Evolutionary conservation across 139 green algal genomes (phyloP).

Genomic region (Chlamydomonas incerta): DNA sequence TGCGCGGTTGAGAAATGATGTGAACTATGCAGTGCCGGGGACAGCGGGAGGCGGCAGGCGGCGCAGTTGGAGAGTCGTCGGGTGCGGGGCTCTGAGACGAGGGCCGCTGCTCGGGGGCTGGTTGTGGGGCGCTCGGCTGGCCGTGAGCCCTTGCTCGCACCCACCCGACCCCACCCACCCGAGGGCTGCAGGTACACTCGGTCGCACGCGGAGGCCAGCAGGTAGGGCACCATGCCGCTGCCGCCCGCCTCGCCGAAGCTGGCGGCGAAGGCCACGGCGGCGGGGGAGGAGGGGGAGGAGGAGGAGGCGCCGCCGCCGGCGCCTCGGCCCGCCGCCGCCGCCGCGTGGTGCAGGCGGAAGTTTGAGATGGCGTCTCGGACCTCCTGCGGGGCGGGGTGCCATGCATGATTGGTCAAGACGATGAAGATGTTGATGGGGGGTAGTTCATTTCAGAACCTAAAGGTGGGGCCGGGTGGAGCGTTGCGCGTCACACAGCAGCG

Average conservation of each 20-base stretch:
- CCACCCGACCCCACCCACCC: neutral
- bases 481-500: too few relatives aligned
- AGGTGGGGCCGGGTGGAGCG: too few relatives aligned
- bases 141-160: neutral
- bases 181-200: conserved; percentile 65
- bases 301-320: neutral
- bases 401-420: too few relatives aligned
- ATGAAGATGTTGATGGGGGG: too few relatives aligned
- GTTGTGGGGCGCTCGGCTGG: too few relatives aligned
- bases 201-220: conserved; percentile 64
- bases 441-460: too few relatives aligned
- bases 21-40: too few relatives aligned
- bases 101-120: too few relatives aligned
- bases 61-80: too few relatives aligned
- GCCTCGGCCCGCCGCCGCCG: neutral
- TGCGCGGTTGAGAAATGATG: too few relatives aligned
- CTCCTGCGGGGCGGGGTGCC: conserved; percentile 61
- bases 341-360: conserved; percentile 48
- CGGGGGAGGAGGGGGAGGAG: neutral
- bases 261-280: conserved; percentile 61
- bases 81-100: too few relatives aligned
- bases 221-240: conserved; percentile 65
- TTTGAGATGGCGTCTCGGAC: conserved; percentile 55
- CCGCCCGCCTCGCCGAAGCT: conserved; percentile 68
- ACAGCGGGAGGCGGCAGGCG: too few relatives aligned